phyloP scores from a whole-genome alignment of 192 early-diverging fungal species.

The Hyaloraphidium curvatum region DNA sequence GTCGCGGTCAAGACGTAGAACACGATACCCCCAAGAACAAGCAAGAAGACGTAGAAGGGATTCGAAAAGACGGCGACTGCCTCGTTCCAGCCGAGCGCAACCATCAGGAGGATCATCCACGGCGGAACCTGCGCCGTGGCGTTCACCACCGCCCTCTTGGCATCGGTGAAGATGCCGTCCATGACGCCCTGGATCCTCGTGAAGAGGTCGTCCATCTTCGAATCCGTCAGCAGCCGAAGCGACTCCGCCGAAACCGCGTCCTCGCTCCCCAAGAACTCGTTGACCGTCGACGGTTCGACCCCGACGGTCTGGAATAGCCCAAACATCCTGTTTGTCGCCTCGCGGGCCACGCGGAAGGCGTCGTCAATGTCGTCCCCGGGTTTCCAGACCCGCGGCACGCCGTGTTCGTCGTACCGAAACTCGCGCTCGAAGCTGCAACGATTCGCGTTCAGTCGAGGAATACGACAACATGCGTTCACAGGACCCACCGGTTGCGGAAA shows the following conservation, averaged over 20 bases:
- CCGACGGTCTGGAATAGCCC: neutral
- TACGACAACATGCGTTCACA: neutral
- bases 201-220: constrained; percentile 27
- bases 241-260: neutral
- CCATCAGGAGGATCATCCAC: constrained; percentile 62
- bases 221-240: constrained; percentile 9
- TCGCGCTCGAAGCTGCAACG: constrained; percentile 55
- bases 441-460: neutral
- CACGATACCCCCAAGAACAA: constrained; percentile 30
- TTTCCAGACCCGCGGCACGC: constrained; percentile 86
- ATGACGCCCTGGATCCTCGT: constrained; percentile 75
- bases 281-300: neutral
- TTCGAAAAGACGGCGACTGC: constrained; percentile 55
- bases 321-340: constrained; percentile 19
- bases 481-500: constrained; percentile 30
- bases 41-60: constrained; percentile 60
- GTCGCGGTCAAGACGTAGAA: constrained; percentile 36
- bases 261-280: neutral
- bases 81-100: constrained; percentile 93
- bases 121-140: constrained; percentile 69
- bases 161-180: constrained; percentile 82
- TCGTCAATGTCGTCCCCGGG: constrained; percentile 88
- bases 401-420: constrained; percentile 86
- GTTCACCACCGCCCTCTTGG: constrained; percentile 80
- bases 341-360: constrained; percentile 53